Evolutionary conservation across 345 rosid species (phyloP), one percentile per base, ranked within the genome.

Genomic region (Sapria himalayana): DNA sequence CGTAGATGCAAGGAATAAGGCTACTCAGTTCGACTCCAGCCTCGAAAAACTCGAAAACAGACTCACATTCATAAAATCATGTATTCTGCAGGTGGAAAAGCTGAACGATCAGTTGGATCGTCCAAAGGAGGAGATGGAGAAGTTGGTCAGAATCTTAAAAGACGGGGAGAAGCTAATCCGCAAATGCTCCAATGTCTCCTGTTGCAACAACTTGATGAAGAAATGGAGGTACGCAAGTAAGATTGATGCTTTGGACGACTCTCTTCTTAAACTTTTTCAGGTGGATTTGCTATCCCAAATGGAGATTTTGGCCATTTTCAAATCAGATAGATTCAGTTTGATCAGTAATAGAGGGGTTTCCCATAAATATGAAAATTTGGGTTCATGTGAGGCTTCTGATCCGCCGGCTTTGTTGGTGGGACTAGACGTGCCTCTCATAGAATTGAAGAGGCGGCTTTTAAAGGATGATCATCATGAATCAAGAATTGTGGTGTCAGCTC

Each of bases 401-500:
- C 59, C 41, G 16, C 46, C 43, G 12, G 55, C 7, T 13, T 19
- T n/a, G 14, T 27, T 37, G 4, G 52, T 66, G 33, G 84, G 84
- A 29, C 48, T 66, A 19, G 69, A 62, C 25, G 39, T 17, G 33
- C 70, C 66, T 8, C 35, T 64, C 52, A 7, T 0, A 49, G 69
- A 66, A 49, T 13, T 69, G 19, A 74, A 65, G 59, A 31, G 16
- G 63, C 47, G 29, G 29, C 58, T 78, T 48, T 46, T 68, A 6
- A 17, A 41, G 13, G 22, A 48, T 19, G 51, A 35, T 5, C n/a
- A n/a, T n/a, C n/a, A n/a, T n/a, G 39, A 19, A 2, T 40, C 38
- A 1, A 48, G 33, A 36, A 48, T 61, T 21, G 64, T 66, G 15
- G 58, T 73, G 7, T 57, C 76, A 51, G 78, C 67, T 55, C 50